Conservation (phyloP, 257 asterid species). For the Buddleja alternifolia region DNA sequence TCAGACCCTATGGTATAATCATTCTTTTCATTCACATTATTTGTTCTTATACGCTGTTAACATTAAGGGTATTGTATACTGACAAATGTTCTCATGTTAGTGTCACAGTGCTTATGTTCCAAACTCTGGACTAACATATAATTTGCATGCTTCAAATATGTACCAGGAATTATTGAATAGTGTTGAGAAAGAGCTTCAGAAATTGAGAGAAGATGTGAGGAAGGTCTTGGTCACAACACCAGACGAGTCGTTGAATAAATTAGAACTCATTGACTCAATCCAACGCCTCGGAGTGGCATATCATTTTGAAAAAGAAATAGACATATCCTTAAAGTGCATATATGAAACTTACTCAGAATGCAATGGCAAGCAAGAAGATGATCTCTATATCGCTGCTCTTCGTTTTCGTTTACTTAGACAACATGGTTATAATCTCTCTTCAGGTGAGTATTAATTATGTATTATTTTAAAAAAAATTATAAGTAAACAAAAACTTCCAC, state of each 20-base stretch:
- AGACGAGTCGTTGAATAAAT: neutral
- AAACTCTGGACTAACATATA: too few species aligned
- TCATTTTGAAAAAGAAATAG: slow-evolving; percentile 10
- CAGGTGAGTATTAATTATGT: slow-evolving; percentile 33
- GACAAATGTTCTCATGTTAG: too few species aligned
- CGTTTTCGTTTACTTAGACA: slow-evolving; percentile 46
- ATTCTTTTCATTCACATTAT: too few species aligned
- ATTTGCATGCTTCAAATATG: too few species aligned
- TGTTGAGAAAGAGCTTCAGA: neutral
- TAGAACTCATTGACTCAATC: slow-evolving; percentile 20
- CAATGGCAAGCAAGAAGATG: neutral
- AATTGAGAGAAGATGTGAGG: slow-evolving; percentile 19
- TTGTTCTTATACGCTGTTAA: too few species aligned
- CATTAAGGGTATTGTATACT: too few species aligned
- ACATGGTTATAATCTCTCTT: slow-evolving; percentile 31
- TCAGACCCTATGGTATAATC: too few species aligned
- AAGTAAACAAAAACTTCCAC: too few species aligned
- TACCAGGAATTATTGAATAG: neutral
- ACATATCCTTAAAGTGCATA: neutral
- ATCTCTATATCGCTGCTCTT: slow-evolving; percentile 34
- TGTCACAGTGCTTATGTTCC: too few species aligned
- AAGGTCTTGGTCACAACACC: slow-evolving; percentile 3
- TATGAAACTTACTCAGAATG: too few species aligned
- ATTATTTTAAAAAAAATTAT: too few species aligned
- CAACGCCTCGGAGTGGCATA: slow-evolving; percentile 22